Conservation (phyloP, 225 moss, liverwort and hornwort genomes). For the Physcomitrellopsis africana region DNA sequence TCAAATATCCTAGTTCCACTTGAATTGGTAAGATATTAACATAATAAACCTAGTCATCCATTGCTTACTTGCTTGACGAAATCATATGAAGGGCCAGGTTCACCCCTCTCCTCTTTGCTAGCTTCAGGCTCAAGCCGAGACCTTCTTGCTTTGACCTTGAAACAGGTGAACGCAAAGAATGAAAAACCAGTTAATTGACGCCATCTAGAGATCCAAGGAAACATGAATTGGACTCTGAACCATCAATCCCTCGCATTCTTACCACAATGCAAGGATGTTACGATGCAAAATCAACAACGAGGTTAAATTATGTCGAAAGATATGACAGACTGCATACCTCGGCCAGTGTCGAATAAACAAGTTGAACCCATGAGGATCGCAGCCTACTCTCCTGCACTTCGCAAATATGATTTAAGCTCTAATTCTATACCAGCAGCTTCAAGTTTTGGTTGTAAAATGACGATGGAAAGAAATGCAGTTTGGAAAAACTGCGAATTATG, state of each 20-base stretch:
- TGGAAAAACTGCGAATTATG: neutral
- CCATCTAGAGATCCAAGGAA: neutral
- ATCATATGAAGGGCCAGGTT: conserved; percentile 48
- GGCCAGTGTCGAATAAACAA: conserved; percentile 65
- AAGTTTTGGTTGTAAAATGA: neutral
- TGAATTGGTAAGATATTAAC: neutral
- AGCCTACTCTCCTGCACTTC: conserved; percentile 60
- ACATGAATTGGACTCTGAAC: neutral
- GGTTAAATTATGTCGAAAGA: neutral
- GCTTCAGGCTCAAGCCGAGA: conserved; percentile 23
- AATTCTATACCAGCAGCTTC: neutral
- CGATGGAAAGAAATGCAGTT: neutral
- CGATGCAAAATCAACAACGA: no score
- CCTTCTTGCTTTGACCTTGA: conserved; percentile 32
- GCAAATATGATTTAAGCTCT: neutral
- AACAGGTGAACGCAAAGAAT: conserved; percentile 3
- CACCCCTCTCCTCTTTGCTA: conserved; percentile 15
- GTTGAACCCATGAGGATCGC: conserved; percentile 69
- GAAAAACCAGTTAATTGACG: neutral
- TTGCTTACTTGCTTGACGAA: conserved; percentile 62
- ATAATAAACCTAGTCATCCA: neutral
- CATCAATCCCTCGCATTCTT: neutral
- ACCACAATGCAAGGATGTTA: neutral
- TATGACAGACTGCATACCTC: conserved; percentile 34
- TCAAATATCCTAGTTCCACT: neutral